These are phyloP conservation scores for Bremia lactucae DNA, from an alignment of 352 stramenopile species.

Conservation along the genomic window DNA sequence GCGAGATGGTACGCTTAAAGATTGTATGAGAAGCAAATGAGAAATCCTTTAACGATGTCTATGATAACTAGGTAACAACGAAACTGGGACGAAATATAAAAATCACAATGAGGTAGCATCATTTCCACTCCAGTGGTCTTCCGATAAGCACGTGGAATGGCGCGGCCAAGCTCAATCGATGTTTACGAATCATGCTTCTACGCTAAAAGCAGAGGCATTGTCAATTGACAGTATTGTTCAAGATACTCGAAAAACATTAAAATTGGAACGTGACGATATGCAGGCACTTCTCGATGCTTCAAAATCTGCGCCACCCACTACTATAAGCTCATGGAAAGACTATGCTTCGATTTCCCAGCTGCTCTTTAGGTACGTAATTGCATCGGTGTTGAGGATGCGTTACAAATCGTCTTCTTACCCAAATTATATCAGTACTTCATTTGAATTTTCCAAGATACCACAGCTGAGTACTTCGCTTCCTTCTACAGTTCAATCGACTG, in stretches of 20 bases:
- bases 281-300: conserved; percentile 3
- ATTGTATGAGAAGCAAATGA: no score
- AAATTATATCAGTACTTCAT: conserved; percentile 5
- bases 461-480: neutral
- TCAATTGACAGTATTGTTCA: conserved; percentile 13
- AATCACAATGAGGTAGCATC: neutral
- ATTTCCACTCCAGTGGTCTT: conserved; percentile 8
- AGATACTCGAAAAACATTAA: conserved; percentile 12
- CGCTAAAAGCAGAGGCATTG: conserved; percentile 6
- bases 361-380: conserved; percentile 42
- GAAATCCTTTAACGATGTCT: no score
- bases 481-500: conserved; percentile 9
- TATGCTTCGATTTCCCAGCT: conserved; percentile 64
- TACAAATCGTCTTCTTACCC: neutral
- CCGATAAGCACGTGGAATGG: conserved; percentile 13
- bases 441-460: conserved; percentile 3
- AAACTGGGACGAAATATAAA: no score
- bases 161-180: conserved; percentile 6
- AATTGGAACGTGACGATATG: neutral
- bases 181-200: conserved; percentile 10
- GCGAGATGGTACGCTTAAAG: conserved; percentile 35
- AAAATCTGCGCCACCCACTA: conserved; percentile 10
- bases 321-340: conserved; percentile 58
- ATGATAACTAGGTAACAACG: no score
- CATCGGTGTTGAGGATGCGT: neutral